Evolutionary conservation across 257 asterid species (phyloP).

Genomic region (Solanum pinnatisectum): DNA sequence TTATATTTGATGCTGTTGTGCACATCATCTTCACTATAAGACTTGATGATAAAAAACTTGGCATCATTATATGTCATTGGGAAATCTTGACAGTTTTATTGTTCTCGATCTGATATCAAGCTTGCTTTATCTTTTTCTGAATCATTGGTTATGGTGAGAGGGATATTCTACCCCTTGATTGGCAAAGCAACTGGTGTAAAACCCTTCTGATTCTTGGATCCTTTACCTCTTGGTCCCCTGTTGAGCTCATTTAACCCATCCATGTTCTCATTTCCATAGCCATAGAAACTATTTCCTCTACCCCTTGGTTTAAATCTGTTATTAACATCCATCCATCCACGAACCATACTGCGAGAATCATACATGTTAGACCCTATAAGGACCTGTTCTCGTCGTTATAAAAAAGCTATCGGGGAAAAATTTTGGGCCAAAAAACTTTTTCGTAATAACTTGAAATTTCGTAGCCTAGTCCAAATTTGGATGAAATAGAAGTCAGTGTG

Average conservation of each 20-base stretch:
- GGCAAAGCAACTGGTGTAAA: constrained; percentile 35
- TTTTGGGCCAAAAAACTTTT: too few relatives aligned
- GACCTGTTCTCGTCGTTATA: too few relatives aligned
- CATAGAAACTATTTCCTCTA: constrained; percentile 36
- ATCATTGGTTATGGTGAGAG: constrained; percentile 22
- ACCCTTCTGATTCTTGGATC: constrained; percentile 32
- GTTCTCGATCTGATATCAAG: constrained; percentile 34
- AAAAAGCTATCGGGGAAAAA: too few relatives aligned
- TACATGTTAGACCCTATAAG: constrained; percentile 14
- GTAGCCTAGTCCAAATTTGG: too few relatives aligned
- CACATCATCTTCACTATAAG: constrained; percentile 46
- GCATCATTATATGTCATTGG: constrained; percentile 40
- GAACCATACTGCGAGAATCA: constrained; percentile 31
- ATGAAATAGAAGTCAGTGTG: too few relatives aligned
- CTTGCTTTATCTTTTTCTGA: constrained; percentile 23
- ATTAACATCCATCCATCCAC: constrained; percentile 42
- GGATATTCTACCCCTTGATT: constrained; percentile 46
- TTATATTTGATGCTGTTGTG: constrained; percentile 70
- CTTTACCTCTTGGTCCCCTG: constrained; percentile 68
- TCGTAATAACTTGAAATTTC: too few relatives aligned
- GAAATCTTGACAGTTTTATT: constrained; percentile 43
- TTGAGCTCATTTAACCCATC: constrained; percentile 64
- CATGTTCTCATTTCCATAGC: constrained; percentile 35
- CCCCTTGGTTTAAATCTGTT: constrained; percentile 53
- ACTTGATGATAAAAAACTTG: constrained; percentile 38